These are phyloP conservation scores for Sequoia sempervirens DNA, from an alignment of 75 land plant genomes.

Conservation along the genomic window DNA sequence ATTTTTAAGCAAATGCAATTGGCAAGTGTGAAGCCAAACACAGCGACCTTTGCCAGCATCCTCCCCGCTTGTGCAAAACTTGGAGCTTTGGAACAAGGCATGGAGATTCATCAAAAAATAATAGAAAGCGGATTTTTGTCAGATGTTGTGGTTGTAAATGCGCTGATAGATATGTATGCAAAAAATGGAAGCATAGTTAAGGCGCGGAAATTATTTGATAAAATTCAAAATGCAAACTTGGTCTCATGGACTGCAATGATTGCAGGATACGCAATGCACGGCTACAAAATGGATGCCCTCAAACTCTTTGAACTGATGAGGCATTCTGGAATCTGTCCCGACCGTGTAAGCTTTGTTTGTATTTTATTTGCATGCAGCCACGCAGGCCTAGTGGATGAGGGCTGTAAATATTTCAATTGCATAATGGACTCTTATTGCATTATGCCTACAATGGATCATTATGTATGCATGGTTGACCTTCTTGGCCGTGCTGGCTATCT, in stretches of 20 bases:
- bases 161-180: conserved; percentile 1
- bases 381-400: conserved; percentile 3
- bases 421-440: conserved; percentile 11
- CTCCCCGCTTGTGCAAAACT: neutral
- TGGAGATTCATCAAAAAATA: neutral
- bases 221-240: conserved; percentile 16
- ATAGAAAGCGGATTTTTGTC: neutral
- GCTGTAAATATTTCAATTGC: neutral
- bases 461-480: conserved; percentile 18
- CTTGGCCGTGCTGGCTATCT: neutral
- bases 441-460: conserved; percentile 16
- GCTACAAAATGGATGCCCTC: conserved; percentile 2
- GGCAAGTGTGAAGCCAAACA: neutral
- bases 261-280: conserved; percentile 1
- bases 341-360: neutral
- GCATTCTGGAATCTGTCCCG: neutral
- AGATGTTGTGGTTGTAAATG: neutral
- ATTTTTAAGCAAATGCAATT: conserved; percentile 10
- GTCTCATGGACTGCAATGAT: conserved; percentile 34
- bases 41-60: neutral
- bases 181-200: neutral
- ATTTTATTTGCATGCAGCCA: conserved; percentile 7
- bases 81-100: neutral
- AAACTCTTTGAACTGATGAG: neutral
- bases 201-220: neutral